Evolutionary conservation across 768 basidiomycete genomes (phyloP), one percentile per base, ranked within the genome.

Genomic region (Suillus occidentalis): DNA sequence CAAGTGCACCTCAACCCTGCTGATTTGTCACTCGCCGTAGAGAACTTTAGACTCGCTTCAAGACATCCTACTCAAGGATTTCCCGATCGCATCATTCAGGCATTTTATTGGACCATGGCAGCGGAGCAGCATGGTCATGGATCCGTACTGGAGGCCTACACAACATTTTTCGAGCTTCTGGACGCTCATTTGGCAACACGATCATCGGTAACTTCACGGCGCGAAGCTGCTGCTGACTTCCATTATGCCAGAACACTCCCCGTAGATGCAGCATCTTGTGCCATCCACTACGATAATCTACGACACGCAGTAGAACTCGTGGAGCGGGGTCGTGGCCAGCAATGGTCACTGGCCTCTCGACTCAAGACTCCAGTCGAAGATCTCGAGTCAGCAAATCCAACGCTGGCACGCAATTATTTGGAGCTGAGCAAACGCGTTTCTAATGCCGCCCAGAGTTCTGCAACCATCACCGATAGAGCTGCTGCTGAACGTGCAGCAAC

Each of bases 271-370:
- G 47, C 47, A 0, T 47, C 47, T 12, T 22, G 47, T 13, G 47
- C n/a, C 2, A 47, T 22, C 0, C n/a, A 12, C 3, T 0, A 2
- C 12, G 12, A 22, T 0, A n/a, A 45, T n/a, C 20, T 45, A n/a
- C 43, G 3, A n/a, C 47, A 6, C 0, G 47, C n/a, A 22, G 47
- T 47, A 4, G n/a, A 47, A 47, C n/a, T 47, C 12, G 12, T 6
- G n/a, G 47, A 22, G n/a, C n/a, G 13, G 47, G 47, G 47, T 6
- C 47, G 47, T 13, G n/a, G 47, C 12, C 47, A 47, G 20, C n/a
- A 47, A 2, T 47, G 45, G 45, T 47, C 45, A 10, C n/a, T 47
- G 45, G 45, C 47, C n/a, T 47, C 45, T 0, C 47, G 47, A 12
- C 10, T 22, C 2, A 47, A 12, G 10, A 47, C 5, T 3, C n/a